Evolutionary conservation across 2,329 filamentous ascomycete genomes (phyloP).

Genomic region (Colletotrichum tofieldiae): DNA sequence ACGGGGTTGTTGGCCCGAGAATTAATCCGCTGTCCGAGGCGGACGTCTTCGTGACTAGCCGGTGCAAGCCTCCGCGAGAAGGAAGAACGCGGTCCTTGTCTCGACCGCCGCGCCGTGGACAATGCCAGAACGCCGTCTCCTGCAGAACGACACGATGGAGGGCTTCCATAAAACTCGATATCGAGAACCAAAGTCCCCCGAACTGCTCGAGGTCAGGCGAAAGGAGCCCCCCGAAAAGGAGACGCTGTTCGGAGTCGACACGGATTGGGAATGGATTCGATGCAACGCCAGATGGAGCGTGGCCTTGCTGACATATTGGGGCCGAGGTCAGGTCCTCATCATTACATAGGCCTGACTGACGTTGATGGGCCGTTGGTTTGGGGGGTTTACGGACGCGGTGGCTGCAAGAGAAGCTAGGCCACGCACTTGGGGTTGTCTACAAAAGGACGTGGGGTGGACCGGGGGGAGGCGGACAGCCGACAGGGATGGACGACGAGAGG

Average conservation of each 20-base stretch:
- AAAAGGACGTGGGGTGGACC: constrained; percentile 22
- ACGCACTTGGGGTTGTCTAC: background rate
- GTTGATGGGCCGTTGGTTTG: constrained; percentile 2
- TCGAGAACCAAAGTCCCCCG: background rate
- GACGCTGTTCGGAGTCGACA: constrained; percentile 6
- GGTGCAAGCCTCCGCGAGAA: background rate
- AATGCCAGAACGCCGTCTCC: background rate
- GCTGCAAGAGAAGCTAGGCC: background rate
- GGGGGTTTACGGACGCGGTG: background rate
- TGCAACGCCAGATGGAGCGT: constrained; percentile 25
- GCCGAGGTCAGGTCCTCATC: constrained; percentile 25
- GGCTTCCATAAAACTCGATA: background rate
- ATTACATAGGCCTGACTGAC: background rate
- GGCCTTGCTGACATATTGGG: constrained; percentile 21
- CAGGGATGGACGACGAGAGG: constrained; percentile 17
- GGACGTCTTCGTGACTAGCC: background rate
- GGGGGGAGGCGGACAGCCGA: background rate
- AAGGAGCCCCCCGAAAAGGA: constrained; percentile 10
- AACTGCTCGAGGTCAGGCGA: background rate
- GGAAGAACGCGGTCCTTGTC: background rate
- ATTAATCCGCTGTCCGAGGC: background rate
- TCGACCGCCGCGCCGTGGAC: background rate
- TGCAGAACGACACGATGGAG: background rate
- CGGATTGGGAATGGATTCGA: constrained; percentile 21
- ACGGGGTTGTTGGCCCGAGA: background rate